These are phyloP conservation scores for Millerozyma miso DNA, from an alignment of 805 yeast species.

Conservation along the genomic window DNA sequence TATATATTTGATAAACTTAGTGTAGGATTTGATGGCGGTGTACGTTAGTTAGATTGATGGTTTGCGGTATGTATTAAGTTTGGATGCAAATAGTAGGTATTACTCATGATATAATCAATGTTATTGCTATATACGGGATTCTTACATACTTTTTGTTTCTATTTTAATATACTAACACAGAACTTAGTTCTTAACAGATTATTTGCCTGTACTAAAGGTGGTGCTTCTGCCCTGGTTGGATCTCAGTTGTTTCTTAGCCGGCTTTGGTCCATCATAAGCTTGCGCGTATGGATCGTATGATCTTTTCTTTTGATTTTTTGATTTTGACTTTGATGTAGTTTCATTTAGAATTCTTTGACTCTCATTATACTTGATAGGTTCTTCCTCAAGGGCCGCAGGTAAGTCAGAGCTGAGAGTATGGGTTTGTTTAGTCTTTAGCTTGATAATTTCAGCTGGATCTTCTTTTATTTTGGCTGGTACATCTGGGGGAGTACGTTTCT, in stretches of 20 bases:
- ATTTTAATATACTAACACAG: no score
- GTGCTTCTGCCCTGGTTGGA: constrained; percentile 33
- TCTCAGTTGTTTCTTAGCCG: constrained; percentile 44
- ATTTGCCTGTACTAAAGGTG: constrained; percentile 26
- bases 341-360: constrained; percentile 39
- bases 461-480: constrained; percentile 5
- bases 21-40: no score
- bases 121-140: no score
- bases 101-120: no score
- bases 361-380: constrained; percentile 41
- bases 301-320: constrained; percentile 31
- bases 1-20: no score
- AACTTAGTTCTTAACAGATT: no score
- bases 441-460: constrained; percentile 36
- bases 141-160: no score
- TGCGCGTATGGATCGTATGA: constrained; percentile 59
- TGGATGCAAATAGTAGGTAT: no score
- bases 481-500: neutral
- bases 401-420: neutral
- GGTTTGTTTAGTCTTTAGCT: constrained; percentile 25
- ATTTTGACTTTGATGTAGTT: constrained; percentile 10
- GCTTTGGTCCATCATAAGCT: constrained; percentile 47
- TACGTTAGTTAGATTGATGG: no score
- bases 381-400: constrained; percentile 7
- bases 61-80: no score